Evolutionary conservation across 495 filamentous ascomycete species (phyloP).

Genomic region (Penicillium angulare): DNA sequence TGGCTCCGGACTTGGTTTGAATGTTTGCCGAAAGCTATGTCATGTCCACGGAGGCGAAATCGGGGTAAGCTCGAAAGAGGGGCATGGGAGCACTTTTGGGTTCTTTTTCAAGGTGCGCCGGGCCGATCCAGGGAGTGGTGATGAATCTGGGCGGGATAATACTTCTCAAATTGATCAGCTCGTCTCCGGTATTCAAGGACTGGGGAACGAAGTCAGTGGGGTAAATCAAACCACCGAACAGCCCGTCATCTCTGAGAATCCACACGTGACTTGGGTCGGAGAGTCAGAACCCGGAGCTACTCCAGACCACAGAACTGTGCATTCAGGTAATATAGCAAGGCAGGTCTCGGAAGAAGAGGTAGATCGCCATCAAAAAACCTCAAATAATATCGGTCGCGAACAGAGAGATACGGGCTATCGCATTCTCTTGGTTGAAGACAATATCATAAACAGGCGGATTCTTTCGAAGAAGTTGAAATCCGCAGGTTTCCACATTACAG

Average conservation of each 20-base stretch:
- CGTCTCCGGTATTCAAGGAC: constrained; percentile 17
- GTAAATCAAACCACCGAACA: constrained; percentile 1
- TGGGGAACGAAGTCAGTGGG: constrained; percentile 5
- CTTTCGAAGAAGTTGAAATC: constrained; percentile 61
- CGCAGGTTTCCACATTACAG: constrained; percentile 60
- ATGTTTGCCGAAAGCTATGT: no score
- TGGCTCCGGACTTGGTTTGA: constrained; percentile 79
- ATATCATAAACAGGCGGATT: constrained; percentile 72
- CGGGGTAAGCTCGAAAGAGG: constrained; percentile 69
- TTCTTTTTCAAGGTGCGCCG: constrained; percentile 70
- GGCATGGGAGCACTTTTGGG: constrained; percentile 81
- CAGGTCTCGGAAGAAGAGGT: not conserved
- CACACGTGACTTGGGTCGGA: constrained; percentile 2
- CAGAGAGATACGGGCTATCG: constrained; percentile 1
- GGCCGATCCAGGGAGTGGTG: constrained; percentile 18
- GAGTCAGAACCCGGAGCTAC: constrained; percentile 1
- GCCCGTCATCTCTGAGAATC: constrained; percentile 7
- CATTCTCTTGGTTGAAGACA: constrained; percentile 82
- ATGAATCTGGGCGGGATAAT: constrained; percentile 10
- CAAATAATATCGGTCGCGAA: not conserved
- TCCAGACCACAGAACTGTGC: constrained; percentile 2
- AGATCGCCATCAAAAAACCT: not conserved
- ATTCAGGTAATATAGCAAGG: constrained; percentile 6
- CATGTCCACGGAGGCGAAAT: constrained; percentile 85
- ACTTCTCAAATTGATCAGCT: constrained; percentile 15